Base-by-base conservation (phyloP, 305 asterid genomes). In the Rubia tinctorum region DNA sequence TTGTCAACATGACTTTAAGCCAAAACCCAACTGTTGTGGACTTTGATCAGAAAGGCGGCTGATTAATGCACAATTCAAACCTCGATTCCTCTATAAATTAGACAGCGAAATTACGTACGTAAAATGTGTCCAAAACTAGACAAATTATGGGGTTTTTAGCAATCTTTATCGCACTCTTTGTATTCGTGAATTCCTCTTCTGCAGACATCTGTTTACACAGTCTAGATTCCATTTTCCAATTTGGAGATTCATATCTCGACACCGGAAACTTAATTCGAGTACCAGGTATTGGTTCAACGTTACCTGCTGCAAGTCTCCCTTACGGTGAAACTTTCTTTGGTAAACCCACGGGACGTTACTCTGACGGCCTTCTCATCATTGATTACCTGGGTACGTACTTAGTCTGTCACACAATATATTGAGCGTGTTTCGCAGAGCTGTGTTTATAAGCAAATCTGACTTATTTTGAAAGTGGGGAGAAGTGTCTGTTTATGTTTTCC, bases 201-300 rank as follows among this genome's bases (percentile, higher is more conserved):
- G 25, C 39, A 43, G 8, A 49, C 37, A 22, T 7, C 1, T 39
- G 15, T 12, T 0, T 13, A 40, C 22, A 11, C 12, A 11, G 14
- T 5, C 2, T 68, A 0, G 22, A 68, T 49, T 43, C 71, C 37
- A 0, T 68, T 22, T 68, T 43, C 71, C 71, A 68, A 12, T 18
- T 68, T 1, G 71, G 71, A 68, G 71, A 68, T 68, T 68, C 71
- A 45, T 4, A 43, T 44, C 8, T 55, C 14, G 71, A 68, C 20
- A 68, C 71, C n/a, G 71, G 71, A 4, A 68, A 68, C 59, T 14
- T 25, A 47, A 68, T 68, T 12, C 63, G 61, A 14, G 40, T 45
- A 12, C 71, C 59, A 1, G 71, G 20, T 6, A 18, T 68, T 23
- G 71, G 59, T 22, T 22, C 59, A 1, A 42, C 51, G 8, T n/a